Evolutionary conservation across 2,329 filamentous ascomycete genomes (phyloP), one percentile per base, ranked within the genome.

Genomic region (Botryotinia convoluta): DNA sequence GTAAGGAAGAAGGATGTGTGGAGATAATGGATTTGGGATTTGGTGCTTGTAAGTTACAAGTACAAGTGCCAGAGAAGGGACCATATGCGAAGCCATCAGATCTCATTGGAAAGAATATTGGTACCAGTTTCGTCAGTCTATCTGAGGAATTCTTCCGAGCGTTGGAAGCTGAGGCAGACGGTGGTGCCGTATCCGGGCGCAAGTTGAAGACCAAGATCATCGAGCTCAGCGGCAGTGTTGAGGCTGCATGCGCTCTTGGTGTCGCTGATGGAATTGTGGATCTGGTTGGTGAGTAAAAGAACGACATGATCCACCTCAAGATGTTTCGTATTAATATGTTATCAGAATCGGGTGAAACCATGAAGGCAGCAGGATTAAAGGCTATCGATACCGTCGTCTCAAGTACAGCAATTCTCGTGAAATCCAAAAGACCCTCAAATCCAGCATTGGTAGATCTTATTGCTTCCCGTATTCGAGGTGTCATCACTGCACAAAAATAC

Each of bases 251-350:
- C 81, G 95, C 96, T 32, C 86, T 99, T 72, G 96, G 96, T 71
- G 95, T 98, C 42, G 96, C 96, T 61, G 95, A 98, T 82, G 96
- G 95, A 69, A 98, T 99, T 82, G 94, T 99, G 64, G 96, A 99
- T 84, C 90, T 99, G 73, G 96, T 99, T 81, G 94, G 94, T 96
- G 84, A 82, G 92, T 76, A 18, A 32, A n/a, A 63, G 35, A n/a
- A 63, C 26, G 54, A 54, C 61, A 45, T 54, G 20, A 20, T 20
- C 29, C 60, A 69, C 10, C 6, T 18, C 20, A 10, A 9, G 18
- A 20, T 44, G 22, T 65, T 20, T 69, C 51, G 20, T 45, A 42
- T 77, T 81, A 74, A 79, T 73, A 72, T 32, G 6, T 59, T 12
- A 26, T 32, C 78, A 96, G 95, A 99, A 86, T 98, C 96, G 32